Percentiles rank a stretch among this genome's conserved stretches.
phyloP scores from a whole-genome alignment of 257 asterid species.

The Nicotiana tomentosiformis region DNA sequence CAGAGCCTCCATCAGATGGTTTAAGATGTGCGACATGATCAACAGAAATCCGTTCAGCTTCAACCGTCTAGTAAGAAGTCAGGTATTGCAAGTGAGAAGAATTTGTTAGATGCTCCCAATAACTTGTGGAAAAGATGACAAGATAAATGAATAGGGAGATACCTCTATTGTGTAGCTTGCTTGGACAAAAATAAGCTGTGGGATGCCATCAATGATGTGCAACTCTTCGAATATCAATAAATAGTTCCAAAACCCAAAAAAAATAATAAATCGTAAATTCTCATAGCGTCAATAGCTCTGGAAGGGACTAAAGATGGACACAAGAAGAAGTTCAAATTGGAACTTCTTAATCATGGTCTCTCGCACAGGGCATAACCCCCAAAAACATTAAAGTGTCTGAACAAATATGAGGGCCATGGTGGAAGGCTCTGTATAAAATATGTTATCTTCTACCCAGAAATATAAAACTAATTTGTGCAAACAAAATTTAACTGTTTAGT shows the following conservation, averaged over 20 bases:
- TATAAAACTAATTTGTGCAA: neutral
- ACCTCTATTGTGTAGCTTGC: conserved; percentile 97
- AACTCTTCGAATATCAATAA: conserved; percentile 47
- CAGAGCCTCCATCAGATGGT: conserved; percentile 98
- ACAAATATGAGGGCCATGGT: neutral
- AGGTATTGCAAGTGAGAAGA: neutral
- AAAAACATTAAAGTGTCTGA: neutral
- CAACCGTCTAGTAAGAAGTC: conserved; percentile 69
- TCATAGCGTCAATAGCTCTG: neutral
- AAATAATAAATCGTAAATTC: neutral
- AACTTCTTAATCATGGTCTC: neutral
- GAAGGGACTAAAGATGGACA: neutral
- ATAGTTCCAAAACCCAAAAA: neutral
- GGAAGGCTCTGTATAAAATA: neutral
- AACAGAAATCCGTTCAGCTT: conserved; percentile 96
- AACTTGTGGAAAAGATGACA: neutral
- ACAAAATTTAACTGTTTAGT: neutral
- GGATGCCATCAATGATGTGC: conserved; percentile 88
- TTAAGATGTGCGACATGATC: conserved; percentile 98
- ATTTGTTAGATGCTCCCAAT: neutral
- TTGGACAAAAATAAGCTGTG: conserved; percentile 87
- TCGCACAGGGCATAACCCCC: neutral
- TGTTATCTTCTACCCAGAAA: neutral
- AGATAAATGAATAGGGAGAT: conserved; percentile 10
- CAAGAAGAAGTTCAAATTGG: neutral